Conservation (phyloP, 148 eudicot genomes). For the Rhododendron griersonianum region DNA sequence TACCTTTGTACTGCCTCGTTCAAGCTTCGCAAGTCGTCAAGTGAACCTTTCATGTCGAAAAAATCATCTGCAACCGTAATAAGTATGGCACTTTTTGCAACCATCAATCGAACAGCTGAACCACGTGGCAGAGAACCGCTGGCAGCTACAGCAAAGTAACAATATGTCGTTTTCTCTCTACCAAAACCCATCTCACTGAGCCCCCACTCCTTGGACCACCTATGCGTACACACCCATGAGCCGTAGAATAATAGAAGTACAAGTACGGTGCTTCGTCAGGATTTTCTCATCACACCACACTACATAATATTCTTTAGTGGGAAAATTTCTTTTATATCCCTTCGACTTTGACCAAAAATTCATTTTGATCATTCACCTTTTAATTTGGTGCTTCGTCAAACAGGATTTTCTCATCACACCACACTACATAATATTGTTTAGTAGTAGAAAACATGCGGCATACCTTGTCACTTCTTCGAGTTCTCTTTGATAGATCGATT, state of each 20-base stretch:
- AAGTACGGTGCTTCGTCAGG: too few species aligned
- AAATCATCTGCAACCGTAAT: constrained; percentile 44
- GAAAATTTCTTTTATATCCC: too few species aligned
- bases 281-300: too few species aligned
- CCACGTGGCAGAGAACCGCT: constrained; percentile 18
- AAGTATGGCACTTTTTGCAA: constrained; percentile 32
- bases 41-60: constrained; percentile 42
- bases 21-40: constrained; percentile 25
- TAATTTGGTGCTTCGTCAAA: too few species aligned
- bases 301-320: too few species aligned
- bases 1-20: constrained; percentile 38
- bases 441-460: too few species aligned
- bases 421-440: too few species aligned
- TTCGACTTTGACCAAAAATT: too few species aligned
- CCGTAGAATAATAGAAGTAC: too few species aligned
- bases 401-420: too few species aligned
- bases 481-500: constrained; percentile 27
- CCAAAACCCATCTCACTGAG: constrained; percentile 45
- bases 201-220: constrained; percentile 40
- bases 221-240: not conserved
- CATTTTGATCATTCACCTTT: too few species aligned
- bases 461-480: constrained; percentile 37
- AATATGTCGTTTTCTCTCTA: constrained; percentile 35
- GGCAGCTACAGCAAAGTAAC: constrained; percentile 32
- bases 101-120: constrained; percentile 22